phyloP scores from a whole-genome alignment of 192 early-diverging fungal genomes.

The Gigaspora rosea region DNA sequence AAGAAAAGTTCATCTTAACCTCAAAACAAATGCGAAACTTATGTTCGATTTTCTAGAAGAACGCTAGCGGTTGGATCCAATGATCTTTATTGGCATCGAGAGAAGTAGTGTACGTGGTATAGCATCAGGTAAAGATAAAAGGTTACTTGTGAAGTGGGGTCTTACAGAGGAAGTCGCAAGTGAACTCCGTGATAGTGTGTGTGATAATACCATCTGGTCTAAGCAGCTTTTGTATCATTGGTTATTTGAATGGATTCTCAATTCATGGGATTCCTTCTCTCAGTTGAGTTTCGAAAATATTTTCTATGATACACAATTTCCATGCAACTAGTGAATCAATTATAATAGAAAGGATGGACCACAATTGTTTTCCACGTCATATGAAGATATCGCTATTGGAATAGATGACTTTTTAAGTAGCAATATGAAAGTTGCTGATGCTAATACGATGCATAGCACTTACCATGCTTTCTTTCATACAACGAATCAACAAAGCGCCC shows the following conservation, averaged over 20 bases:
- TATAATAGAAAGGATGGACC: not conserved
- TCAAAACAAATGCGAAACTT: not conserved
- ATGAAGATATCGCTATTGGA: not conserved
- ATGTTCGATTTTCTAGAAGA: conserved; percentile 12
- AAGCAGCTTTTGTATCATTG: not conserved
- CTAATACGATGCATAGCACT: not conserved
- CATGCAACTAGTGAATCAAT: not conserved
- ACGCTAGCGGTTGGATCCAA: not conserved
- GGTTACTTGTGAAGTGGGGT: conserved; percentile 2
- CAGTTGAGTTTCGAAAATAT: not conserved
- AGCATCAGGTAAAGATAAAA: not conserved
- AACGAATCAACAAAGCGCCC: not conserved
- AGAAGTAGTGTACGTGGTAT: not conserved
- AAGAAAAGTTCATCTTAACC: not conserved
- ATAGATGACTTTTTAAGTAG: not conserved
- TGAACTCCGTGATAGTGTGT: not conserved
- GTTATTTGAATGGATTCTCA: not conserved
- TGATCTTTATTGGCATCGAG: not conserved
- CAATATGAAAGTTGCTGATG: not conserved
- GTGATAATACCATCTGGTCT: not conserved
- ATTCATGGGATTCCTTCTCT: not conserved
- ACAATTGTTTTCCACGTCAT: not conserved
- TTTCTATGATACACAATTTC: not conserved
- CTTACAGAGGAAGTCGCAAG: not conserved
- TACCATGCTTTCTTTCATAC: not conserved